Evolutionary conservation across 139 green algal genomes (phyloP).

Genomic region (Yamagishiella unicocca): DNA sequence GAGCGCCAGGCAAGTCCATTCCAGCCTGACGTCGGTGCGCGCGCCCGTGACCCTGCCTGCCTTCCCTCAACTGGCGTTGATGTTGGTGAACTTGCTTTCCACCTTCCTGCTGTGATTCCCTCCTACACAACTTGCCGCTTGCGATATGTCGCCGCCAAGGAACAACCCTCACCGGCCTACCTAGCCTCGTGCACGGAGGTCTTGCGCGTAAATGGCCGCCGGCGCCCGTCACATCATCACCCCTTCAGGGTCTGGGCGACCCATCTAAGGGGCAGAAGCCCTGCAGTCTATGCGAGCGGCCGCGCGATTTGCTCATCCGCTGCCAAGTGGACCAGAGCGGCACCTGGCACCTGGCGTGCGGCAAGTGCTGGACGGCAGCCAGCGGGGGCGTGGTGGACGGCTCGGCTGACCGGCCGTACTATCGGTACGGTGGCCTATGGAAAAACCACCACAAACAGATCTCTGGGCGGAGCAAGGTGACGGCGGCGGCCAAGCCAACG

Average conservation of each 20-base stretch:
- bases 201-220: too few relatives aligned
- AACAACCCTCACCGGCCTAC: too few relatives aligned
- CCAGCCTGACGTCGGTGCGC: too few relatives aligned
- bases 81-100: too few relatives aligned
- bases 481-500: neutral
- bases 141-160: too few relatives aligned
- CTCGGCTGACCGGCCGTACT: neutral
- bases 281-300: constrained; percentile 27
- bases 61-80: too few relatives aligned
- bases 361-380: constrained; percentile 18
- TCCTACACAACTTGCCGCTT: too few relatives aligned
- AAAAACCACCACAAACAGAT: constrained; percentile 29
- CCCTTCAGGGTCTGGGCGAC: neutral
- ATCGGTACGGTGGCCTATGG: constrained; percentile 39
- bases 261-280: constrained; percentile 14
- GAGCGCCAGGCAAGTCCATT: constrained; percentile 14
- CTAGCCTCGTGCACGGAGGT: too few relatives aligned
- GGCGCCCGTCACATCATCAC: too few relatives aligned
- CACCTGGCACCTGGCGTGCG: constrained; percentile 44
- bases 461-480: constrained; percentile 4
- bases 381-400: constrained; percentile 37
- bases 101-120: too few relatives aligned
- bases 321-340: constrained; percentile 29
- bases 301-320: constrained; percentile 28
- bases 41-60: too few relatives aligned